Conservation (phyloP, 2,329 filamentous ascomycete species). For the Calonectria honghensis region DNA sequence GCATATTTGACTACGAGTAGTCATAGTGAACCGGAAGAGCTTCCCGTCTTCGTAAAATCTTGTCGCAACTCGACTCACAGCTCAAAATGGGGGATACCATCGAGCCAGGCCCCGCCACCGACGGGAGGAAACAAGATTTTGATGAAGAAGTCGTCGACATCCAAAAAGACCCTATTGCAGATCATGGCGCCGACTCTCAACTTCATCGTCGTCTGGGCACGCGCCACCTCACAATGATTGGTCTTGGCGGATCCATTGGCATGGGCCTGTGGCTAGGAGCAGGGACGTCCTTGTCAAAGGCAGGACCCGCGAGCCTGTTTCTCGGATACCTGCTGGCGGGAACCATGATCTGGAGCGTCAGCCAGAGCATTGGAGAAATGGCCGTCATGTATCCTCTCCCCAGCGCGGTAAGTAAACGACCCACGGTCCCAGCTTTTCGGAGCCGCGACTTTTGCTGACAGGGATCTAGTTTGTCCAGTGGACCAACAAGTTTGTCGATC, state of each 20-base stretch:
- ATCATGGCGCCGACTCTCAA: slow-evolving; percentile 38
- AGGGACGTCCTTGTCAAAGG: slow-evolving; percentile 62
- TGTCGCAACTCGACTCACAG: not conserved
- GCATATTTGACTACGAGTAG: not conserved
- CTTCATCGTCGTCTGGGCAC: slow-evolving; percentile 63
- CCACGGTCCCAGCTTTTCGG: no score
- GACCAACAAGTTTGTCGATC: slow-evolving; percentile 66
- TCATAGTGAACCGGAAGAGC: not conserved
- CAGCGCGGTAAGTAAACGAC: slow-evolving; percentile 17
- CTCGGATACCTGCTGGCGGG: slow-evolving; percentile 67
- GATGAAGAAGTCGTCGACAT: slow-evolving; percentile 16
- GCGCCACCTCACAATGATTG: slow-evolving; percentile 73
- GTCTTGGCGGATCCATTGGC: slow-evolving; percentile 66
- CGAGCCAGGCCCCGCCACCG: not conserved
- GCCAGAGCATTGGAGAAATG: slow-evolving; percentile 68
- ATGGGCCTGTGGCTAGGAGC: slow-evolving; percentile 69
- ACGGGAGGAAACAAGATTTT: not conserved
- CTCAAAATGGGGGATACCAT: slow-evolving; percentile 31
- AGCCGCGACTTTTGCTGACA: not conserved
- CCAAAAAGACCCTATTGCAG: slow-evolving; percentile 24
- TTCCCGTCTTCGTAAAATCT: no score
- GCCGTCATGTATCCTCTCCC: slow-evolving; percentile 67
- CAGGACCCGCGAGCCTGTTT: slow-evolving; percentile 66
- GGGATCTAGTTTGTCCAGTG: slow-evolving; percentile 66
- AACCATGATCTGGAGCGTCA: slow-evolving; percentile 67